phyloP scores from a whole-genome alignment of 1,139 yeast genomes.

The Yamadazyma sp. region DNA sequence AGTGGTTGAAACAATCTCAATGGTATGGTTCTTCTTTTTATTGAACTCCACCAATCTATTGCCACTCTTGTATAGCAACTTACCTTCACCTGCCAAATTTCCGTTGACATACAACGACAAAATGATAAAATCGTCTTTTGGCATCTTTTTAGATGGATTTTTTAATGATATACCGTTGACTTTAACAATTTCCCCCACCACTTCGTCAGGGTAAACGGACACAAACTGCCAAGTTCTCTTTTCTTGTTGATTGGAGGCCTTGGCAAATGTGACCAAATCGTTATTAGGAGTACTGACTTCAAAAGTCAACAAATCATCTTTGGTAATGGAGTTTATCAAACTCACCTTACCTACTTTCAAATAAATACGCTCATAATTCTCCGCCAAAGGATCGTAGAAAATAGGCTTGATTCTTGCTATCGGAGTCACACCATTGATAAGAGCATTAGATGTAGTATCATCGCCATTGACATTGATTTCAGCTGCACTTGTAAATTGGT shows the following conservation, averaged over 20 bases:
- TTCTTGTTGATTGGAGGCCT: constrained; percentile 65
- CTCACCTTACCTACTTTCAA: constrained; percentile 54
- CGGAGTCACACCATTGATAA: constrained; percentile 47
- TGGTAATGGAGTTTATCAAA: constrained; percentile 30
- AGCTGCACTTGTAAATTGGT: constrained; percentile 37
- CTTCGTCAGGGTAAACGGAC: constrained; percentile 75
- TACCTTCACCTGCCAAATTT: constrained; percentile 57
- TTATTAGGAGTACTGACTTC: constrained; percentile 50
- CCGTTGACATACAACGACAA: constrained; percentile 69
- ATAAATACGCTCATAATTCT: constrained; percentile 60
- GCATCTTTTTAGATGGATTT: constrained; percentile 29
- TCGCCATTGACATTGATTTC: background rate
- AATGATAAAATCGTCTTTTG: constrained; percentile 54
- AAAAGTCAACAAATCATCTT: constrained; percentile 46
- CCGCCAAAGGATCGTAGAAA: constrained; percentile 62
- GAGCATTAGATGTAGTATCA: constrained; percentile 29
- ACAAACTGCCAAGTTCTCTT: constrained; percentile 67
- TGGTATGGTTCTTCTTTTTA: constrained; percentile 33
- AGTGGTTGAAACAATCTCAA: constrained; percentile 35
- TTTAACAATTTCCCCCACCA: constrained; percentile 67
- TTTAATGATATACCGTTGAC: constrained; percentile 56
- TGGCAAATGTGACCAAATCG: constrained; percentile 53
- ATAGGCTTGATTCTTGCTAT: constrained; percentile 63
- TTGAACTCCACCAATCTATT: constrained; percentile 43
- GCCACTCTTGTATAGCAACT: constrained; percentile 41